Evolutionary conservation across 2,329 filamentous ascomycete species (phyloP), one percentile per base, ranked within the genome.

Genomic region (Mariannaea sp.): DNA sequence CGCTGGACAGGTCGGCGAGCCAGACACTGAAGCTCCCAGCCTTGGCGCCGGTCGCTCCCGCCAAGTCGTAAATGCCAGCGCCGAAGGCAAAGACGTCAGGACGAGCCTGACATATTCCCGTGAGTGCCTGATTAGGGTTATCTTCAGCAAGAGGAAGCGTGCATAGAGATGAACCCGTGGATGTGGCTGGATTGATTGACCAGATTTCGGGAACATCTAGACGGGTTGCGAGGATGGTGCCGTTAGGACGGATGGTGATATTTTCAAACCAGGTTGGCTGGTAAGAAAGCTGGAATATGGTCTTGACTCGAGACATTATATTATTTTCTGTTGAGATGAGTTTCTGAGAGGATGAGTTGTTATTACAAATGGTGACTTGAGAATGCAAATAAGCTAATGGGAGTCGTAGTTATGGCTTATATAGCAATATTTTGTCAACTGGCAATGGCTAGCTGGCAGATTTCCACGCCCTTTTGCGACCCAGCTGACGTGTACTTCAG

Each of bases 251-350:
- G 27, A 55, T 55, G 16, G 44, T n/a, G 14, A 64, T 61, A 33
- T 64, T 63, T 20, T 63, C 60, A 19, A 63, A 63, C 60, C 60
- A 63, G 19, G 58, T 61, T 48, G 60, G 58, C 7, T 61, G 46
- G 7, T 46, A 41, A 10, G 49, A 26, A 36, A 63, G 60, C 6
- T 59, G 58, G 24, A 61, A 61, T 14, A 63, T 19, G 8, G 60
- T 63, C 24, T 39, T 55, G 3, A 40, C 27, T 19, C 47, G 44
- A 3, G 49, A 14, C 54, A 62, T 54, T 30, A 24, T 39, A 12
- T n/a, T n/a, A 7, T 5, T 38, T 19, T 5, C 13, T 38, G 22
- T 12, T 26, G 14, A 16, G 24, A 16, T 12, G 10, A 32, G n/a
- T 14, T 5, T 29, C 7, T 29, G 5, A 32, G n/a, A 5, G n/a